phyloP scores from a whole-genome alignment of 2,329 filamentous ascomycete genomes.

The Xylaria polymorpha region DNA sequence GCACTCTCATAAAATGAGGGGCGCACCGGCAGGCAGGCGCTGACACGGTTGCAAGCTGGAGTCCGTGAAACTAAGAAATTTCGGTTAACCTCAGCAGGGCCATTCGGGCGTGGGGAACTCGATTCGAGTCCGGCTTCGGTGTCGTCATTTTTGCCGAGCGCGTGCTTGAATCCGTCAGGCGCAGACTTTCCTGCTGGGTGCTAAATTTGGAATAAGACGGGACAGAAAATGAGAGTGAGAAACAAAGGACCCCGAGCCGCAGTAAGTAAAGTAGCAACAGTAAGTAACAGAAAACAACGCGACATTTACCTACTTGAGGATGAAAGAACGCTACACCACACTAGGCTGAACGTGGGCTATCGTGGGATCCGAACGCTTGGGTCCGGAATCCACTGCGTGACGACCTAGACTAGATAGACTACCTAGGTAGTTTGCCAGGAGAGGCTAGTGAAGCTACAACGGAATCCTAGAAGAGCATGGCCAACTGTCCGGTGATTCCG shows the following conservation, averaged over 20 bases:
- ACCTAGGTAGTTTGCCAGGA: constrained; percentile 20
- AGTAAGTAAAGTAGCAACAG: background rate
- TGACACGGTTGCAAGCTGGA: background rate
- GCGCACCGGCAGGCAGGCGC: background rate
- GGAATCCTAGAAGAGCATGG: background rate
- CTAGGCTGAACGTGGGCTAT: background rate
- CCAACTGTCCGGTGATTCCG: constrained; percentile 23
- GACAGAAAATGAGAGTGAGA: background rate
- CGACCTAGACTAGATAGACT: background rate
- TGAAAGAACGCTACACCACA: constrained; percentile 1
- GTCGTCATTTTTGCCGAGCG: background rate
- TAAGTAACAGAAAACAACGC: background rate
- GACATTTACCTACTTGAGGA: no score
- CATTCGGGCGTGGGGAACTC: background rate
- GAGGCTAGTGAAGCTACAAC: background rate
- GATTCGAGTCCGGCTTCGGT: background rate
- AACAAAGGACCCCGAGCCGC: background rate
- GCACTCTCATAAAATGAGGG: constrained; percentile 15
- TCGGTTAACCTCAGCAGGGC: constrained; percentile 14
- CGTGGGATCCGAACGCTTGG: constrained; percentile 35
- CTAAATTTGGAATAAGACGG: constrained; percentile 5
- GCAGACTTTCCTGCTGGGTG: background rate
- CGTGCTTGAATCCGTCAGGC: background rate
- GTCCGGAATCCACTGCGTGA: constrained; percentile 22
- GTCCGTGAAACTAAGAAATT: constrained; percentile 20